These are phyloP conservation scores for Gnaphalium uliginosum DNA, from an alignment of 129 eudicot genomes.

Conservation along the genomic window DNA sequence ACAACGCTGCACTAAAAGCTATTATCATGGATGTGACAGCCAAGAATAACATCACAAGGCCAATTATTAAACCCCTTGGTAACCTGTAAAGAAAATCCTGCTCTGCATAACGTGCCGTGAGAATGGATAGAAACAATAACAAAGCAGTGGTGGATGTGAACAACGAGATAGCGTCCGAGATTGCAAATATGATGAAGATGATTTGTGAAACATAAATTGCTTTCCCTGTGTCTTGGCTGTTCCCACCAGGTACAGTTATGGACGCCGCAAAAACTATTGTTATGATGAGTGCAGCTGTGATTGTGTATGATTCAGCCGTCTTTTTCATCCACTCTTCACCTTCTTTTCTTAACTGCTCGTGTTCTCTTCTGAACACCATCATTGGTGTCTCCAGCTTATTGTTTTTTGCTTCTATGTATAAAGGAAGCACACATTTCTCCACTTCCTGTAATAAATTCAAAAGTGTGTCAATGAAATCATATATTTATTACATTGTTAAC, in stretches of 20 bases:
- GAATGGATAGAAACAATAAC: slow-evolving; percentile 13
- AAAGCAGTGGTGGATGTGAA: slow-evolving; percentile 19
- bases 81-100: slow-evolving; percentile 11
- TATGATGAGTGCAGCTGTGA: too few relatives aligned
- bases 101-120: slow-evolving; percentile 18
- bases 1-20: slow-evolving; percentile 12
- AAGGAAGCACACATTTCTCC: not conserved
- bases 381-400: slow-evolving; percentile 13
- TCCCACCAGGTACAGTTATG: too few relatives aligned
- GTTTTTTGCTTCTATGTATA: not conserved
- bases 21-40: slow-evolving; percentile 12
- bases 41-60: slow-evolving; percentile 6
- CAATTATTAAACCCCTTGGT: slow-evolving; percentile 13
- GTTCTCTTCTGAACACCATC: slow-evolving; percentile 32
- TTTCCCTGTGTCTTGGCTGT: not conserved
- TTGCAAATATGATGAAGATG: slow-evolving; percentile 13
- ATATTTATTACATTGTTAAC: not conserved
- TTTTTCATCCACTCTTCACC: too few relatives aligned
- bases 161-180: slow-evolving; percentile 20
- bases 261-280: too few relatives aligned
- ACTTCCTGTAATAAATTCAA: slow-evolving; percentile 1
- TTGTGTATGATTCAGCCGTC: too few relatives aligned
- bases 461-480: too few relatives aligned
- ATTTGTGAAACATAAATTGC: not conserved
- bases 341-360: not conserved